These are phyloP conservation scores for Agrostemma githago DNA, from an alignment of 148 eudicot genomes.

Conservation along the genomic window DNA sequence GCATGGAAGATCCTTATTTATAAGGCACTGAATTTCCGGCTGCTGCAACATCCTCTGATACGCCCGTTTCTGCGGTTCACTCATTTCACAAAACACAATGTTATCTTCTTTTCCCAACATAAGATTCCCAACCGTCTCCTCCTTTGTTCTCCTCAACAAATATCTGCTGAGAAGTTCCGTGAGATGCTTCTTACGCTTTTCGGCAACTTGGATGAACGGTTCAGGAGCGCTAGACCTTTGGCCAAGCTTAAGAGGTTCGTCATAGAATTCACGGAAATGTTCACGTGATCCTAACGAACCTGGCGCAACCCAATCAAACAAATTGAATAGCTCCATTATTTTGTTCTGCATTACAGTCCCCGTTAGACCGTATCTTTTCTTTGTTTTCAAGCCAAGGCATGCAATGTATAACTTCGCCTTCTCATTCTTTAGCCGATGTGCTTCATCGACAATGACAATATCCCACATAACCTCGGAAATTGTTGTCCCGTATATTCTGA, in stretches of 20 bases:
- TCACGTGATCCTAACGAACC: slow-evolving; percentile 87
- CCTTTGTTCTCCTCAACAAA: slow-evolving; percentile 87
- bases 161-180: slow-evolving; percentile 65
- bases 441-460: slow-evolving; percentile 82
- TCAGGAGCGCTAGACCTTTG: slow-evolving; percentile 89
- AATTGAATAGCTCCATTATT: slow-evolving; percentile 90
- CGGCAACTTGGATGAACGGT: slow-evolving; percentile 68
- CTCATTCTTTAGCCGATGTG: slow-evolving; percentile 90
- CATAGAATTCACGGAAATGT: slow-evolving; percentile 90
- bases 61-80: slow-evolving; percentile 80
- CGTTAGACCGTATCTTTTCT: slow-evolving; percentile 80
- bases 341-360: slow-evolving; percentile 98
- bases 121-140: slow-evolving; percentile 93
- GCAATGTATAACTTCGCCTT: slow-evolving; percentile 78
- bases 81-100: slow-evolving; percentile 95
- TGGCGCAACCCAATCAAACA: slow-evolving; percentile 90
- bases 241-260: slow-evolving; percentile 93
- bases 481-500: slow-evolving; percentile 60
- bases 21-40: slow-evolving; percentile 79
- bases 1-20: slow-evolving; percentile 89
- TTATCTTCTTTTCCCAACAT: slow-evolving; percentile 99
- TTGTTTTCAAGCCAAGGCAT: slow-evolving; percentile 65
- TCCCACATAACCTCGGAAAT: slow-evolving; percentile 71
- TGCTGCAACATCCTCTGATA: slow-evolving; percentile 76
- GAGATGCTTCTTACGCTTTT: slow-evolving; percentile 78